A percentile compares a stretch with the other conserved stretches of the same genome.
Conservation (phyloP, 1,284 basidiomycete species). For the Trametes hirsuta region DNA sequence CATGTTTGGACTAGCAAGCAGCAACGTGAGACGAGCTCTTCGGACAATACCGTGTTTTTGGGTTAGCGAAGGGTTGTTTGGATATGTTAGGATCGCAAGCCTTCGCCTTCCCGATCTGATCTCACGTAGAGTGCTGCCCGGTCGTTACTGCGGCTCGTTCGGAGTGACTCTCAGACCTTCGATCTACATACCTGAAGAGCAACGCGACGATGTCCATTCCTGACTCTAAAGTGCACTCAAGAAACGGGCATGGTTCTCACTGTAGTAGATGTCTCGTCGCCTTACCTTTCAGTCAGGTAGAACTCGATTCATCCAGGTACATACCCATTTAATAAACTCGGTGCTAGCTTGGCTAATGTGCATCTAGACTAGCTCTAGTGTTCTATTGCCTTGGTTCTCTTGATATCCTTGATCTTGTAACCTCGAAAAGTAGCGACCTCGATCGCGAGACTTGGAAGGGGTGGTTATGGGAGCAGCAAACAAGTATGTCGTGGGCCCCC, state of each 20-base stretch:
- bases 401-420: conserved; percentile 67
- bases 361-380: conserved; percentile 70
- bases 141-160: not conserved
- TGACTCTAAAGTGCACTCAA: conserved; percentile 2
- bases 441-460: conserved; percentile 70
- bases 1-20: too few species aligned
- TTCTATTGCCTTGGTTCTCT: conserved; percentile 85
- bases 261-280: conserved; percentile 33
- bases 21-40: too few species aligned
- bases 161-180: not conserved
- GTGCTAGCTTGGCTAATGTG: not conserved
- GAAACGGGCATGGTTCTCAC: conserved; percentile 29
- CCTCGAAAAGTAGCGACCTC: conserved; percentile 47
- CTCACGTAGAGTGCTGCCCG: not conserved
- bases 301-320: conserved; percentile 34
- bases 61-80: conserved; percentile 5
- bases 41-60: too few species aligned
- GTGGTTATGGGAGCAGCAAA: conserved; percentile 91
- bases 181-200: not conserved
- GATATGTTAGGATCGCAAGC: conserved; percentile 10
- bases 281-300: conserved; percentile 31
- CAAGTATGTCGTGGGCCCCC: conserved; percentile 41
- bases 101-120: conserved; percentile 15
- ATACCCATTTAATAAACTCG: not conserved
- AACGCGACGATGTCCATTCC: not conserved